Percentiles rank a stretch among this genome's conserved stretches.
Conservation (phyloP, 371 early-diverging fungal genomes). For the Homolaphlyctis polyrhiza region DNA sequence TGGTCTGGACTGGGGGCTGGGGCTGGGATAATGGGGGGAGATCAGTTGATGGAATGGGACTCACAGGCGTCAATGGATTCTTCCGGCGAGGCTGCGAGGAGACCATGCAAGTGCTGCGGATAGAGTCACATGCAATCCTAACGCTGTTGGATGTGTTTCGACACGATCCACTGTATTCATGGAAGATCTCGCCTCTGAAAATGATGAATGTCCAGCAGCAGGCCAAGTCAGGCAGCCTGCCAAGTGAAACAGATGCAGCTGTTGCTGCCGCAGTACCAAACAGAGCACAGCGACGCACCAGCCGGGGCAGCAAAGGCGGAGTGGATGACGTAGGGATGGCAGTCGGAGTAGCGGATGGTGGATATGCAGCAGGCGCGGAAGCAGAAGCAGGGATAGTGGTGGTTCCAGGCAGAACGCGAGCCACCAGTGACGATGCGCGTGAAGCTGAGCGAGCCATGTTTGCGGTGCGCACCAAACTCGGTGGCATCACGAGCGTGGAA, state of each 20-base stretch:
- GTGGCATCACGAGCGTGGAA: constrained; percentile 43
- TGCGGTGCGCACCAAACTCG: constrained; percentile 48
- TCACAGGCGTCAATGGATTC: constrained; percentile 76
- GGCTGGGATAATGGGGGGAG: too few species aligned
- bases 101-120: constrained; percentile 73
- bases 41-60: constrained; percentile 69
- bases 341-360: neutral
- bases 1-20: too few species aligned
- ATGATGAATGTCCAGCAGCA: constrained; percentile 6
- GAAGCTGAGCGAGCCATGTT: constrained; percentile 62
- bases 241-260: neutral
- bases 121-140: constrained; percentile 73
- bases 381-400: constrained; percentile 37
- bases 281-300: constrained; percentile 10
- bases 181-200: constrained; percentile 28
- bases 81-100: constrained; percentile 76
- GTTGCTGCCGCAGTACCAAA: neutral
- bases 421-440: too few species aligned
- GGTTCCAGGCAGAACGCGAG: too few species aligned
- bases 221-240: neutral
- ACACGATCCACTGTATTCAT: constrained; percentile 86
- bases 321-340: neutral
- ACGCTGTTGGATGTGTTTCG: constrained; percentile 91
- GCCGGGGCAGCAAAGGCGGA: constrained; percentile 2
- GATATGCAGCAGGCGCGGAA: neutral